Percentiles rank a stretch among this genome's conserved stretches.
phyloP scores from a whole-genome alignment of 2,329 filamentous ascomycete species.

The Xylariaceae sp. region DNA sequence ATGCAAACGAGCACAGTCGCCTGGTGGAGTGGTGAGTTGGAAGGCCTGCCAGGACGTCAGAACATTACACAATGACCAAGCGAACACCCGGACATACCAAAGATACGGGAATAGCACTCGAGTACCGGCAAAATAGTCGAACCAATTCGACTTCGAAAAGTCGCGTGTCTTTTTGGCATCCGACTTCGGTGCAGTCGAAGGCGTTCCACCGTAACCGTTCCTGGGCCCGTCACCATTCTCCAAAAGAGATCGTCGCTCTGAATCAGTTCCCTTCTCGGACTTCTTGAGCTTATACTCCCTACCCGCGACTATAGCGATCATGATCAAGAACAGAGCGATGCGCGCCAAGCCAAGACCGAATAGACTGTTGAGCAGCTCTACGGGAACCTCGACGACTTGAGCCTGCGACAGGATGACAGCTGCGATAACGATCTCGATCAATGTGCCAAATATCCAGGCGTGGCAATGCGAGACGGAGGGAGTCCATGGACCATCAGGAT shows the following conservation, averaged over 20 bases:
- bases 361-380: slow-evolving; percentile 25
- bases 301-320: slow-evolving; percentile 27
- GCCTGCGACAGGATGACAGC: slow-evolving; percentile 29
- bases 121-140: slow-evolving; percentile 43
- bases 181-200: slow-evolving; percentile 5
- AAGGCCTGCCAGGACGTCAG: slow-evolving; percentile 31
- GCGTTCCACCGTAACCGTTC: slow-evolving; percentile 23
- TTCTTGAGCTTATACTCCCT: slow-evolving; percentile 29
- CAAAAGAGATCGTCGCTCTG: slow-evolving; percentile 35
- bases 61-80: slow-evolving; percentile 7
- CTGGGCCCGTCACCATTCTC: slow-evolving; percentile 32
- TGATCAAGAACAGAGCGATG: slow-evolving; percentile 29
- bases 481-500: slow-evolving; percentile 41
- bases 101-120: slow-evolving; percentile 41
- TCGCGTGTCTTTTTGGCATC: slow-evolving; percentile 10
- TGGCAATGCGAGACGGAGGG: slow-evolving; percentile 32
- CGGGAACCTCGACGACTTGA: slow-evolving; percentile 24
- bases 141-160: slow-evolving; percentile 30
- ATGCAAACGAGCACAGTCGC: slow-evolving; percentile 36
- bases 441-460: slow-evolving; percentile 32
- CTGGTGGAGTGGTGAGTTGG: slow-evolving; percentile 37
- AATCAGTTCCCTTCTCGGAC: slow-evolving; percentile 25
- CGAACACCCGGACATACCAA: slow-evolving; percentile 27
- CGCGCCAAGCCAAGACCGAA: slow-evolving; percentile 29
- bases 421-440: slow-evolving; percentile 33